Base-by-base conservation (phyloP, 2,329 filamentous ascomycete genomes). In the Colletotrichum destructivum region DNA sequence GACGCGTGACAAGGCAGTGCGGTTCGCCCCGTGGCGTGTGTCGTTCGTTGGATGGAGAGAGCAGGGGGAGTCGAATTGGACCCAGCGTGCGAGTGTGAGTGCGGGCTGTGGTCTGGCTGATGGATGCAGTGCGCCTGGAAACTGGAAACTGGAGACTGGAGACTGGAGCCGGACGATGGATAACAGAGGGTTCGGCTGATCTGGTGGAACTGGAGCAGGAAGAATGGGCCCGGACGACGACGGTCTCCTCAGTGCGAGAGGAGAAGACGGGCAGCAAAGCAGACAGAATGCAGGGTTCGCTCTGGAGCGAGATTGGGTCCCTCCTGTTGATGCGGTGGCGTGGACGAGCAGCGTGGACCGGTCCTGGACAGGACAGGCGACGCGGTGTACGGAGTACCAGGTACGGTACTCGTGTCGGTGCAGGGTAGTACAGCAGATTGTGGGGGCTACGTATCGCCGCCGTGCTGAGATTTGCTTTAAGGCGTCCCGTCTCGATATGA, bases 21-120 rank as follows among this genome's bases (percentile, higher is more conserved):
- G 69, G 69, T 63, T 71, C 69, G 65, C 69, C 46, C 65, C 65
- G 69, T 71, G 69, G 69, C 60, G 65, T 71, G 69, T 71, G 69
- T 71, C 59, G 69, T 63, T 69, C 59, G 69, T 60, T 63, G 64
- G 52, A 63, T 9, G 52, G 64, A 64, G 52, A 51, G 9, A 38
- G 8, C 59, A 57, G 63, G 65, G 69, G 52, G 15, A 52, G 26
- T 54, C 7, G 59, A 31, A 68, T 40, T 40, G 59, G 64, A 38
- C 51, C 64, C 69, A 68, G 63, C 49, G 51, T 66, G 59, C 38
- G 56, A 62, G 51, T 66, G 59, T 26, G 56, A 62, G 51, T 56
- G 59, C 26, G 60, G 57, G 26, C 47, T 47, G 40, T 31, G 57
- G 46, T 62, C 5, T 26, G 49, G 12, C 16, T 47, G 62, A 64